Percentiles rank a stretch among this genome's conserved stretches.
Evolutionary conservation across 2,329 filamentous ascomycete species (phyloP).

Genomic region (Ceratocystis ficicola): DNA sequence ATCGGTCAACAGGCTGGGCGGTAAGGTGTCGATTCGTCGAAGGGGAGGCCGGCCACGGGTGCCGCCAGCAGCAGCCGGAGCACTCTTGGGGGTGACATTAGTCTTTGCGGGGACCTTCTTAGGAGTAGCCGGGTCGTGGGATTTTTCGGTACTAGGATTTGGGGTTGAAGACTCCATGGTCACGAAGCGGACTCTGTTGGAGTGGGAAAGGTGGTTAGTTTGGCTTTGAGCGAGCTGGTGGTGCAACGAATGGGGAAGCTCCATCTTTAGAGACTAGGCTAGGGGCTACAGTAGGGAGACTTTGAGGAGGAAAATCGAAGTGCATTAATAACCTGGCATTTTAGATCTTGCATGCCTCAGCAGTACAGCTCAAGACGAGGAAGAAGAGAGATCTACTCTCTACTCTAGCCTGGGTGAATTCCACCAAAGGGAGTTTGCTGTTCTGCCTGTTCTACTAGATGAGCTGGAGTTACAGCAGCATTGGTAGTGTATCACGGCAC

Average conservation of each 20-base stretch:
- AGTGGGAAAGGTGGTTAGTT: slow-evolving; percentile 12
- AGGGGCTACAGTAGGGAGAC: slow-evolving; percentile 2
- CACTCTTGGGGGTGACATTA: slow-evolving; percentile 33
- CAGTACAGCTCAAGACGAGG: neutral
- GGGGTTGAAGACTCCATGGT: slow-evolving; percentile 17
- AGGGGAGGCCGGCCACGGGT: slow-evolving; percentile 30
- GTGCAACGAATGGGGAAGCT: neutral
- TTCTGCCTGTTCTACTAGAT: neutral
- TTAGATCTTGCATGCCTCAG: neutral
- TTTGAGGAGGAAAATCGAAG: slow-evolving; percentile 2
- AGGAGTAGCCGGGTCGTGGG: slow-evolving; percentile 18
- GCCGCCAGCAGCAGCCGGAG: slow-evolving; percentile 30
- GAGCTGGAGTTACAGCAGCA: neutral
- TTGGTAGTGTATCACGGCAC: neutral
- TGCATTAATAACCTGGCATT: slow-evolving; percentile 9
- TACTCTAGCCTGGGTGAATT: neutral
- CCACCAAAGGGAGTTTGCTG: neutral
- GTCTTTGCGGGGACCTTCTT: slow-evolving; percentile 13
- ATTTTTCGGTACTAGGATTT: slow-evolving; percentile 19
- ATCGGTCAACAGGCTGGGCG: slow-evolving; percentile 41
- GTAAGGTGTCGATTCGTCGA: slow-evolving; percentile 34
- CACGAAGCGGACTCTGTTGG: slow-evolving; percentile 14
- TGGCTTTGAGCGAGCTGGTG: neutral
- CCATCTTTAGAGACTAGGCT: slow-evolving; percentile 10
- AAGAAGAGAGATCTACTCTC: neutral